A percentile compares a stretch with the other conserved stretches of the same genome.
Conservation (phyloP, 768 basidiomycete genomes). For the Asterophora lycoperdoides region DNA sequence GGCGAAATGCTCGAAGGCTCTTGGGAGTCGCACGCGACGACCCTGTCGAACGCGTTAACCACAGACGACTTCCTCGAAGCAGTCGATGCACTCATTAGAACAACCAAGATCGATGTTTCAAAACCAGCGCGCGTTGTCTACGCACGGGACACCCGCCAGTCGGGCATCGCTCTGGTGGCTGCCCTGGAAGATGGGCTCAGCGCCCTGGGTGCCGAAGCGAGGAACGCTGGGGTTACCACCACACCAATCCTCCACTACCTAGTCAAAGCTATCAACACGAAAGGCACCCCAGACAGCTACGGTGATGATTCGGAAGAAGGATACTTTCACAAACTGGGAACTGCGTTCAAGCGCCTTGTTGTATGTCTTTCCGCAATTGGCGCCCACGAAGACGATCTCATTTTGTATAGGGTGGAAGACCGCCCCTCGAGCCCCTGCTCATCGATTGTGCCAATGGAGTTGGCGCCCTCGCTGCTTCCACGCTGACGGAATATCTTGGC, state of each 20-base stretch:
- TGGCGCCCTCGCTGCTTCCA: slow-evolving; percentile 68
- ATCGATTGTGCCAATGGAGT: slow-evolving; percentile 99
- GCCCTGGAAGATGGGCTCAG: slow-evolving; percentile 82
- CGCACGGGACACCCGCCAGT: slow-evolving; percentile 90
- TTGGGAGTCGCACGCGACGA: slow-evolving; percentile 89
- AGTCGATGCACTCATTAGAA: slow-evolving; percentile 57
- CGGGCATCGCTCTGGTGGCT: slow-evolving; percentile 68
- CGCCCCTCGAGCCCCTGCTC: slow-evolving; percentile 54
- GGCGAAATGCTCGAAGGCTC: slow-evolving; percentile 96
- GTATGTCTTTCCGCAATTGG: slow-evolving; percentile 45
- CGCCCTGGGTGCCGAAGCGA: slow-evolving; percentile 62
- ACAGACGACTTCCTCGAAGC: slow-evolving; percentile 68
- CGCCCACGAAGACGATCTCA: slow-evolving; percentile 4
- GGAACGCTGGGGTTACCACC: slow-evolving; percentile 81
- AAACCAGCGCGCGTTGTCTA: slow-evolving; percentile 83
- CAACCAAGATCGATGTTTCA: slow-evolving; percentile 69
- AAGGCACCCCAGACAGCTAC: slow-evolving; percentile 71
- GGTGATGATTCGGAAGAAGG: slow-evolving; percentile 79
- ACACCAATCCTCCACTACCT: slow-evolving; percentile 97
- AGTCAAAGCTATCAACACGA: slow-evolving; percentile 84
- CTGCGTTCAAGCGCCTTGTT: slow-evolving; percentile 81
- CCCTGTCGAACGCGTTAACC: slow-evolving; percentile 76
- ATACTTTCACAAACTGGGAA: slow-evolving; percentile 78
- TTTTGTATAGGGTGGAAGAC: slow-evolving; percentile 51
- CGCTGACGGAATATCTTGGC: slow-evolving; percentile 56